Percentiles rank a stretch among this genome's conserved stretches.
Conservation (phyloP, 495 filamentous ascomycete genomes). For the Aspergillus funiculosus region DNA sequence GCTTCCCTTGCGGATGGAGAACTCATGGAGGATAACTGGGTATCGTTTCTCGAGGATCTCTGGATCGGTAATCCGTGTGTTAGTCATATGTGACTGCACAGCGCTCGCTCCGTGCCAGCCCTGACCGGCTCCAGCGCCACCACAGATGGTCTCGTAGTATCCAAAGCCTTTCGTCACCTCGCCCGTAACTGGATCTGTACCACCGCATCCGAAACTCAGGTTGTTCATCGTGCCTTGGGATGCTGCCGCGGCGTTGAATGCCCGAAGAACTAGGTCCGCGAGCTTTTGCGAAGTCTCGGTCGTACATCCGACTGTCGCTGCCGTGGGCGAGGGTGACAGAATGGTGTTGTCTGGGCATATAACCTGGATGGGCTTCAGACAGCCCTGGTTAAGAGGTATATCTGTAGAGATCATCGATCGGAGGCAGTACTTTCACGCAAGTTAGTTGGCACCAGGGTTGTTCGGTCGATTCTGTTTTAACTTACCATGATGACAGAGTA, state of each 20-base stretch:
- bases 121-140: slow-evolving; percentile 75
- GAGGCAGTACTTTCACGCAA: slow-evolving; percentile 56
- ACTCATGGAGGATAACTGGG: slow-evolving; percentile 75
- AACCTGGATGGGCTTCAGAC: slow-evolving; percentile 75
- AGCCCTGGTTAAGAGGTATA: slow-evolving; percentile 93
- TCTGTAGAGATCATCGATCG: slow-evolving; percentile 81
- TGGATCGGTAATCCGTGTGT: slow-evolving; percentile 89
- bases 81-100: slow-evolving; percentile 94
- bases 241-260: slow-evolving; percentile 79
- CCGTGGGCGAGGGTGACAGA: slow-evolving; percentile 70
- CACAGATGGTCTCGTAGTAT: slow-evolving; percentile 93
- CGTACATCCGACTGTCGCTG: slow-evolving; percentile 85
- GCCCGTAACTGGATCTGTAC: slow-evolving; percentile 23
- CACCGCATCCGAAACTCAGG: slow-evolving; percentile 38
- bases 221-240: slow-evolving; percentile 88
- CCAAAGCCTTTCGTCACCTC: slow-evolving; percentile 59
- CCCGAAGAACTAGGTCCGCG: slow-evolving; percentile 84
- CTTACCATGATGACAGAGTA: slow-evolving; percentile 56
- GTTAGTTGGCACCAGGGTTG: neutral
- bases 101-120: slow-evolving; percentile 78
- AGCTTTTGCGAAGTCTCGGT: slow-evolving; percentile 67
- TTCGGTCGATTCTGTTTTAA: too few relatives aligned
- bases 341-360: slow-evolving; percentile 73
- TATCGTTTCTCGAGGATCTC: slow-evolving; percentile 92
- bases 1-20: slow-evolving; percentile 62